Conservation (phyloP, 306 rosid species). For the Vigna trinervia region DNA sequence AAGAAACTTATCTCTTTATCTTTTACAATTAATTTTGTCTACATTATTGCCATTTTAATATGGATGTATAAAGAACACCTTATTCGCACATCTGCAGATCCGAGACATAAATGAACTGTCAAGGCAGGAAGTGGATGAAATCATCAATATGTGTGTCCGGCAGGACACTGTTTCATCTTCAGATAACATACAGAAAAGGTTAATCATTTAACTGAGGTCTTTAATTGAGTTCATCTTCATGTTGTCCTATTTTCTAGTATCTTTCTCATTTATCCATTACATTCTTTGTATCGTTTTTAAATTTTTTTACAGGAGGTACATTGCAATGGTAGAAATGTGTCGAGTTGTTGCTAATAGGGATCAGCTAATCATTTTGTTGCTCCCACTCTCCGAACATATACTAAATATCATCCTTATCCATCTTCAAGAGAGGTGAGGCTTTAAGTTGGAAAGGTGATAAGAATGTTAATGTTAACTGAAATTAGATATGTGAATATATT, state of each 20-base stretch:
- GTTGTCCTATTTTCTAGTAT: slow-evolving; percentile 10
- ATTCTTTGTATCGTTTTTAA: slow-evolving; percentile 30
- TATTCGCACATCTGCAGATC: slow-evolving; percentile 57
- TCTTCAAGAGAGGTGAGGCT: slow-evolving; percentile 77
- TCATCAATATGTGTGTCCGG: slow-evolving; percentile 68
- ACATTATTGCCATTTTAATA: neutral
- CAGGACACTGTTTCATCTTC: slow-evolving; percentile 68
- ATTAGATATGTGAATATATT: neutral
- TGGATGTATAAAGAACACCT: slow-evolving; percentile 10
- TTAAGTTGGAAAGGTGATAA: slow-evolving; percentile 1
- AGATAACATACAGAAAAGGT: slow-evolving; percentile 90
- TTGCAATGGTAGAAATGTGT: slow-evolving; percentile 96
- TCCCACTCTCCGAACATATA: slow-evolving; percentile 79
- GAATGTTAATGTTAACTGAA: slow-evolving; percentile 20
- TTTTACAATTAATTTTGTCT: slow-evolving; percentile 3
- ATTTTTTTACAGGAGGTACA: slow-evolving; percentile 75
- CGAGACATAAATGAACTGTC: slow-evolving; percentile 90
- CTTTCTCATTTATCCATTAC: slow-evolving; percentile 17
- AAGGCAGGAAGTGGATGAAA: slow-evolving; percentile 94
- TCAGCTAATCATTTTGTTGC: slow-evolving; percentile 69
- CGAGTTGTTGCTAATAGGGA: slow-evolving; percentile 79
- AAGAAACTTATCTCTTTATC: neutral
- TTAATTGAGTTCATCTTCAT: neutral
- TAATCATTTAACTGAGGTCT: slow-evolving; percentile 2
- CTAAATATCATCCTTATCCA: slow-evolving; percentile 81